A percentile compares a stretch with the other conserved stretches of the same genome.
Conservation (phyloP, 441 rosid species). For the Gossypium trilobum region DNA sequence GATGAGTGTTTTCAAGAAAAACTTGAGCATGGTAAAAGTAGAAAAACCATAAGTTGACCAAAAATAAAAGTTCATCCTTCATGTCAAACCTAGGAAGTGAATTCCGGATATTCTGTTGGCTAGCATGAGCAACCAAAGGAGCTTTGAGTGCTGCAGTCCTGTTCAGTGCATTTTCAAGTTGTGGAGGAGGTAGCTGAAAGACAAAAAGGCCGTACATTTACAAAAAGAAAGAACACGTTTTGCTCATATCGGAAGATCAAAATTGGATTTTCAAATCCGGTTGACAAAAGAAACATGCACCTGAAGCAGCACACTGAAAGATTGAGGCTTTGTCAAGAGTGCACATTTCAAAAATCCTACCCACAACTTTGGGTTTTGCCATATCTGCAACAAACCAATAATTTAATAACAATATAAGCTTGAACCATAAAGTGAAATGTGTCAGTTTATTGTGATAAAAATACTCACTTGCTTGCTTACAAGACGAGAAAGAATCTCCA, state of each 20-base stretch:
- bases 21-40: no score
- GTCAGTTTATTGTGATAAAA: slow-evolving; percentile 19
- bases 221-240: slow-evolving; percentile 6
- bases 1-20: no score
- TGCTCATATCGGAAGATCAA: not conserved
- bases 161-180: slow-evolving; percentile 80
- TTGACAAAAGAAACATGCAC: slow-evolving; percentile 28
- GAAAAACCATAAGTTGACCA: no score
- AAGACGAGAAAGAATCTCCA: slow-evolving; percentile 95
- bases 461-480: slow-evolving; percentile 81
- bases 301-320: slow-evolving; percentile 89
- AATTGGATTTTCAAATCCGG: not conserved
- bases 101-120: slow-evolving; percentile 65
- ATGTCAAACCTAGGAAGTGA: slow-evolving; percentile 69
- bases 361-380: slow-evolving; percentile 97
- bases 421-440: slow-evolving; percentile 5
- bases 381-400: slow-evolving; percentile 53
- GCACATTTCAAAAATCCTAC: slow-evolving; percentile 97
- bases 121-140: slow-evolving; percentile 78
- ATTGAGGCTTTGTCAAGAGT: slow-evolving; percentile 76
- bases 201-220: slow-evolving; percentile 1
- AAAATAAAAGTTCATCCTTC: not conserved
- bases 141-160: slow-evolving; percentile 57
- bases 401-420: slow-evolving; percentile 12
- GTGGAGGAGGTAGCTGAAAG: slow-evolving; percentile 87